Base-by-base conservation (phyloP, 257 asterid genomes). In the Cynanchum wilfordii region DNA sequence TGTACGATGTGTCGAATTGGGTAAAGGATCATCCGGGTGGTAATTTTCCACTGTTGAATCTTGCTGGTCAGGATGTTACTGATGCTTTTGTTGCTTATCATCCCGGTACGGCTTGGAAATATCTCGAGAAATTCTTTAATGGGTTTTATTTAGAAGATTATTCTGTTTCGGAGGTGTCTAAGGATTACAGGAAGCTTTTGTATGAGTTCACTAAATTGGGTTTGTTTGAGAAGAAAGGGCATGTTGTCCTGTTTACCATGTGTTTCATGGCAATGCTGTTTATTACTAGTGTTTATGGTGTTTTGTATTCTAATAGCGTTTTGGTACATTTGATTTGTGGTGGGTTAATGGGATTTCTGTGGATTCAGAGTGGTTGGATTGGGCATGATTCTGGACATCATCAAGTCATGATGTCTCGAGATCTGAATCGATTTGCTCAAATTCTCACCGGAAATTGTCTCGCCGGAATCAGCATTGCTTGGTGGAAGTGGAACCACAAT, bases 301-400 rank as follows among this genome's bases (percentile, higher is more conserved):
- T 93, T 60, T 75, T 93, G 66, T 87, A 33, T 78, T 79, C 86
- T 76, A 75, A 86, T 10, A 85, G 95, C 38, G 29, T 67, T 2
- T 45, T 70, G 74, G 74, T 82, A 24, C 98, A 93, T 72, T 73
- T 89, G 66, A 29, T 90, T 13, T 84, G 84, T 70, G 98, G 90
- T 68, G 84, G 84, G 24, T 7, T 86, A 24, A 89, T 90, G 96
- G 98, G 98, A 40, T 66, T 84, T n/a, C 72, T 87, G 0, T 93
- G 98, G 98, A 90, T 90, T 60, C 96, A 93, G 80, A 93, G 97
- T 70, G 98, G 98, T 7, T 93, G 98, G 98, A 47, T 93, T 27
- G 98, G 96, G 24, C 98, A 93, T 55, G 98, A 93, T 80, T 89
- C 98, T 0, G 96, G 96, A 38, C 97, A 90, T 76, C 87, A 90